Base-by-base conservation (phyloP, 371 early-diverging fungal species). In the Mortierella sp. region DNA sequence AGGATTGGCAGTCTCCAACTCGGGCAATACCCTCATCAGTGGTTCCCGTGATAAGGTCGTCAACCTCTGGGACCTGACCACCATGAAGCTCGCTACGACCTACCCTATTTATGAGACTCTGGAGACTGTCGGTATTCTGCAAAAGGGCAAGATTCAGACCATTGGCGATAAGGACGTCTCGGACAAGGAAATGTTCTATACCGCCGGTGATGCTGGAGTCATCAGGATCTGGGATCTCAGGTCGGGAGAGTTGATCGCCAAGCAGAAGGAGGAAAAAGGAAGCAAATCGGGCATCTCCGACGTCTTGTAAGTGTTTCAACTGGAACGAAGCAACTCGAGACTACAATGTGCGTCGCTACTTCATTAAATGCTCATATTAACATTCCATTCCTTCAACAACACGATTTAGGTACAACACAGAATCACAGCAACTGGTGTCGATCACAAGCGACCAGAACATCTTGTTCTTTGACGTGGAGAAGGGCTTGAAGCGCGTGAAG, bases 21-120 rank as follows among this genome's bases (percentile, higher is more conserved):
- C 94, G 58, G 97, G 96, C 24, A 78, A 89, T 61, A 88, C 89
- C 45, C 88, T 99, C 84, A 88, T 99, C 24, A 95, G 94, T 40
- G 97, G 96, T 40, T 97, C 95, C 2, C 94, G 99, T 74, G 99
- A 99, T 82, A 94, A 95, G 77, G 95, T 98, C 14, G 93, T 97
- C 11, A 96, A 94, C 80, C 90, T 98, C 0, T 99, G 98, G 98
- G 93, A 95, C 68, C 86, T 97, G 85, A 86, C 89, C 43, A 88
- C 89, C 4, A 89, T 91, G 66, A 87, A 90, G 53, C 85, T 96
- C 22, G 81, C 90, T 14, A 92, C 94, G n/a, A 98, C 98, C 0
- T 91, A 95, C 52, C 98, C 98, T 16, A 91, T 96, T 5, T 96
- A 91, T 71, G 96, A 96, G 85, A 90, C 93, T 1, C 58, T 95